These are phyloP conservation scores for Lactarius indigo DNA, from an alignment of 768 basidiomycete species.

Conservation along the genomic window DNA sequence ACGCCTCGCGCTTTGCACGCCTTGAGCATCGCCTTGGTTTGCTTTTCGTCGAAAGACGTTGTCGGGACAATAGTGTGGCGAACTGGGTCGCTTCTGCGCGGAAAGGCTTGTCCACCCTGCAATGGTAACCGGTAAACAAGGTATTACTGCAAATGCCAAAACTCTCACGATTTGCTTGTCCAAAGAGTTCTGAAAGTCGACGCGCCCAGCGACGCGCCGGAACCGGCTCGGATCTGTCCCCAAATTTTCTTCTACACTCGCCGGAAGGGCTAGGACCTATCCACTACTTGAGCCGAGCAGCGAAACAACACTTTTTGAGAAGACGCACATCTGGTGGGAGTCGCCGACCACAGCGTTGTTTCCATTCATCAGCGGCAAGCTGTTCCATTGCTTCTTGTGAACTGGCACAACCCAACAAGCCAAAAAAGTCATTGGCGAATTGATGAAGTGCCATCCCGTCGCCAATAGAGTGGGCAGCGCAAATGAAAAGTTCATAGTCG, in stretches of 20 bases:
- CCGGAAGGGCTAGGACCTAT: conserved; percentile 19
- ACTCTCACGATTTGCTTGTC: conserved; percentile 32
- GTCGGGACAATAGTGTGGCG: conserved; percentile 71
- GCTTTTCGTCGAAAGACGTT: conserved; percentile 49
- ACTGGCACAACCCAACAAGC: conserved; percentile 45
- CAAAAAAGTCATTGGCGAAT: conserved; percentile 78
- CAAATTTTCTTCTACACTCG: conserved; percentile 33
- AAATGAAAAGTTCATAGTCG: conserved; percentile 63
- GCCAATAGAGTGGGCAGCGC: conserved; percentile 77
- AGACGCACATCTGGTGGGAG: conserved; percentile 21
- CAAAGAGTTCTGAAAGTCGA: conserved; percentile 35
- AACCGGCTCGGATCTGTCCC: conserved; percentile 27
- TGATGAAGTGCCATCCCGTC: conserved; percentile 86
- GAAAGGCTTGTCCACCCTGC: conserved; percentile 75
- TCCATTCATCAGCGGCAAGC: conserved; percentile 35
- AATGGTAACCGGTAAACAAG: background rate
- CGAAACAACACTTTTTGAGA: background rate
- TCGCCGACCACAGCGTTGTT: conserved; percentile 29
- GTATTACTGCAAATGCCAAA: background rate
- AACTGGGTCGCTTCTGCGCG: conserved; percentile 40
- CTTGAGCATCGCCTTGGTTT: conserved; percentile 60
- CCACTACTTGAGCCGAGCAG: background rate
- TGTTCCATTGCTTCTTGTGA: conserved; percentile 33
- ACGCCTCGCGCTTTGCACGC: conserved; percentile 69
- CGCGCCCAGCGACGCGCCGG: conserved; percentile 31